phyloP scores from a whole-genome alignment of 768 basidiomycete genomes.

The Boletales sp. region DNA sequence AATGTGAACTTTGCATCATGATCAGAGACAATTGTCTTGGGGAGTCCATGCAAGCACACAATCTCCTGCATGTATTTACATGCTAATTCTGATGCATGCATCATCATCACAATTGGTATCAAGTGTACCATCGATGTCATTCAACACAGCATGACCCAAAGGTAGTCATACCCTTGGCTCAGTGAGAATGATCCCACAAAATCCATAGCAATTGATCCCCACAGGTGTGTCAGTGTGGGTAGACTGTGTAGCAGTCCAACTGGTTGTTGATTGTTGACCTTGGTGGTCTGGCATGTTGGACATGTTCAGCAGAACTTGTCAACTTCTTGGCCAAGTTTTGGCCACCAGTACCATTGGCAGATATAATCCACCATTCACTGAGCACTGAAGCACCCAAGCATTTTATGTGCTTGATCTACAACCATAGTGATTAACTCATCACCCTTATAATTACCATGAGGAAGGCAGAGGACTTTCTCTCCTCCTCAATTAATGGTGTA shows the following conservation, averaged over 20 bases:
- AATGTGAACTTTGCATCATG: constrained; percentile 29
- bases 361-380: too few species aligned
- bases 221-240: constrained; percentile 1
- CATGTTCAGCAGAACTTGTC: constrained; percentile 25
- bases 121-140: constrained; percentile 2
- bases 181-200: constrained; percentile 17
- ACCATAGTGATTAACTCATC: too few species aligned
- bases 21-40: constrained; percentile 25
- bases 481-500: too few species aligned
- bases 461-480: too few species aligned
- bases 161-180: constrained; percentile 17
- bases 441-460: too few species aligned
- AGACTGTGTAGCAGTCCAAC: constrained; percentile 2
- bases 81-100: too few species aligned
- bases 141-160: constrained; percentile 23
- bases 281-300: constrained; percentile 4
- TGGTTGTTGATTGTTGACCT: constrained; percentile 10
- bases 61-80: constrained; percentile 3
- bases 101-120: too few species aligned
- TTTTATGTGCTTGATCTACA: too few species aligned
- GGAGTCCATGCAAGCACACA: constrained; percentile 30
- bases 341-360: constrained; percentile 31
- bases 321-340: constrained; percentile 28
- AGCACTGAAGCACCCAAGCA: too few species aligned
- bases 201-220: constrained; percentile 16